phyloP scores from a whole-genome alignment of 208 protist species.

The Trypanosoma cruzi region DNA sequence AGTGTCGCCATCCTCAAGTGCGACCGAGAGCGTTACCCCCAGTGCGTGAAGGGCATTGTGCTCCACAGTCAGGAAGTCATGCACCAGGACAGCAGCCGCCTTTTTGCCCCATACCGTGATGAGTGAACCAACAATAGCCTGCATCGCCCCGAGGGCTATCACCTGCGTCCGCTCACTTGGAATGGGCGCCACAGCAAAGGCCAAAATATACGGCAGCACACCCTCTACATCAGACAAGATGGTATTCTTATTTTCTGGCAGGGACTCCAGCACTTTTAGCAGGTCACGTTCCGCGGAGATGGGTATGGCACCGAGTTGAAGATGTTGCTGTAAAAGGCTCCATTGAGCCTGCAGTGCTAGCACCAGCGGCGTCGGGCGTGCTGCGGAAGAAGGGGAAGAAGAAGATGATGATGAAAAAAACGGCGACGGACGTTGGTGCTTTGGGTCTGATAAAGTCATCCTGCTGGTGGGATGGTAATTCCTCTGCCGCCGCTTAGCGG shows the following conservation, averaged over 20 bases:
- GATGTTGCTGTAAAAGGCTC: constrained; percentile 43
- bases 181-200: constrained; percentile 58
- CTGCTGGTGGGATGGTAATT: no score
- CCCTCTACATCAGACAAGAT: constrained; percentile 47
- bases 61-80: constrained; percentile 45
- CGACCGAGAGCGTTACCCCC: constrained; percentile 25
- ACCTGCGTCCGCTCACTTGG: constrained; percentile 61
- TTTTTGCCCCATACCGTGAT: constrained; percentile 29
- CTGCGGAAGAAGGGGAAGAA: background rate
- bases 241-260: constrained; percentile 29
- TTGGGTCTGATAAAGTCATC: no score
- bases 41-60: constrained; percentile 55
- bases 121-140: constrained; percentile 38
- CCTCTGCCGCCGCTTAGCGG: no score
- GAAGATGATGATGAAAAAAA: no score
- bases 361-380: constrained; percentile 33
- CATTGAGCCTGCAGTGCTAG: constrained; percentile 54
- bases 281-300: constrained; percentile 35
- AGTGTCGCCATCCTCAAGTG: constrained; percentile 3
- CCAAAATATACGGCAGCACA: constrained; percentile 61
- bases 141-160: constrained; percentile 56
- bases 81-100: constrained; percentile 33
- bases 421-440: no score
- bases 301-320: constrained; percentile 19
- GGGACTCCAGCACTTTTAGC: constrained; percentile 34